Percentiles rank a stretch among this genome's conserved stretches.
These are phyloP conservation scores for Tetracladium marchalianum DNA, from an alignment of 495 filamentous ascomycete genomes.

Conservation along the genomic window DNA sequence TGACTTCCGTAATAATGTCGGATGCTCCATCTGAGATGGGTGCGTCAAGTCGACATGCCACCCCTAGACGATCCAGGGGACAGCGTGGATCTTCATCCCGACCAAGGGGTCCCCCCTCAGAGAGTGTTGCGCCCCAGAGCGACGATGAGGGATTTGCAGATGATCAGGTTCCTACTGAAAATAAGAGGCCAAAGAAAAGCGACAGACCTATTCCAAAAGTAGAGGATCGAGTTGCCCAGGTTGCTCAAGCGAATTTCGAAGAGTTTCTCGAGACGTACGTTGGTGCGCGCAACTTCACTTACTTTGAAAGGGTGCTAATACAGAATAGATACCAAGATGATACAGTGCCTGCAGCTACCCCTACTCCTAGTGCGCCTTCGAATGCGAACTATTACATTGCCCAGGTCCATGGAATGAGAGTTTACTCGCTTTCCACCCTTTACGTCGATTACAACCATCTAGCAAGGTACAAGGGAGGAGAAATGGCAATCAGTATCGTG, in stretches of 20 bases:
- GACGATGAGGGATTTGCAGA: conserved; percentile 55
- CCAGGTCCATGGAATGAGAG: conserved; percentile 82
- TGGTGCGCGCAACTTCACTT: not conserved
- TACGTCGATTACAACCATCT: conserved; percentile 96
- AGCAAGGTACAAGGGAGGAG: conserved; percentile 54
- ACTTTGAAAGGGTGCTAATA: not conserved
- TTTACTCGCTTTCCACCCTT: conserved; percentile 83
- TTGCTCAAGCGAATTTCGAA: conserved; percentile 77
- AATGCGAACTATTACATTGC: conserved; percentile 95
- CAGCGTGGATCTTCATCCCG: conserved; percentile 45
- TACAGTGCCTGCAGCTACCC: conserved; percentile 58
- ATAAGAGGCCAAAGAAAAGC: conserved; percentile 48
- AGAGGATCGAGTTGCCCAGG: conserved; percentile 79
- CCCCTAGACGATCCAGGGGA: conserved; percentile 8
- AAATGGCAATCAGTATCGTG: conserved; percentile 73
- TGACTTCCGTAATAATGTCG: conserved; percentile 20
- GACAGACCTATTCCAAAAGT: conserved; percentile 66
- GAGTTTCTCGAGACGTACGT: conserved; percentile 75
- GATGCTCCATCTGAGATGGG: conserved; percentile 14
- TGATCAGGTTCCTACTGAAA: conserved; percentile 41
- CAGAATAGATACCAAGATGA: conserved; percentile 61
- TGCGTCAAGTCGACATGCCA: conserved; percentile 11
- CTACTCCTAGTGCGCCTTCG: conserved; percentile 60
- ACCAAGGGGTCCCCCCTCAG: conserved; percentile 55
- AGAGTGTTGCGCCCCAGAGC: conserved; percentile 51